Conservation (phyloP, 2,329 filamentous ascomycete genomes). For the Calonectria ilicicola region DNA sequence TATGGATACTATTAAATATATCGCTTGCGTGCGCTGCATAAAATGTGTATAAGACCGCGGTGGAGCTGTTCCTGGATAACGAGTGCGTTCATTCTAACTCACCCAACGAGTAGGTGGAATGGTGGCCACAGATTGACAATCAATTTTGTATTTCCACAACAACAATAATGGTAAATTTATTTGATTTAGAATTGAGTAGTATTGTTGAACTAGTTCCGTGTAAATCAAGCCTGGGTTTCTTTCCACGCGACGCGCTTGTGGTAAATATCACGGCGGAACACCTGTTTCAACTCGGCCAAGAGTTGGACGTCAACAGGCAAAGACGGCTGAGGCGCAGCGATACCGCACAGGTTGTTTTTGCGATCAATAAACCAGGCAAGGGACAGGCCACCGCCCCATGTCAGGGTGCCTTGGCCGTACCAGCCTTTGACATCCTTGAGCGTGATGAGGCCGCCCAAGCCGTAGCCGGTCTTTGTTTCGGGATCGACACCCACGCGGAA, state of each 20-base stretch:
- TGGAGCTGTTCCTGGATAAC: too few relatives aligned
- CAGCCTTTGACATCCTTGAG: conserved; percentile 56
- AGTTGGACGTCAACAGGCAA: conserved; percentile 45
- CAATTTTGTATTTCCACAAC: too few relatives aligned
- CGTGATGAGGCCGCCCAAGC: conserved; percentile 55
- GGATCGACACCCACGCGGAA: conserved; percentile 50
- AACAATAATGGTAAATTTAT: too few relatives aligned
- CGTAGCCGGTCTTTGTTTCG: conserved; percentile 50
- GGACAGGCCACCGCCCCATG: conserved; percentile 60
- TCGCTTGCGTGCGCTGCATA: too few relatives aligned
- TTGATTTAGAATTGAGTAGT: too few relatives aligned
- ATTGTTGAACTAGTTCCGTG: neutral
- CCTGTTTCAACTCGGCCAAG: conserved; percentile 52
- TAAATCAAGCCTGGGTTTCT: neutral
- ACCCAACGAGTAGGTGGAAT: too few relatives aligned
- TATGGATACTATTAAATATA: too few relatives aligned
- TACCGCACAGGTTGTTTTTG: conserved; percentile 58
- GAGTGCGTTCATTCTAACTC: too few relatives aligned
- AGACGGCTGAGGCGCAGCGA: conserved; percentile 53
- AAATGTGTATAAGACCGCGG: too few relatives aligned
- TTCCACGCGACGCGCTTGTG: conserved; percentile 44
- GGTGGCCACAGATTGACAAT: too few relatives aligned
- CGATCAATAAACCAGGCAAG: conserved; percentile 63
- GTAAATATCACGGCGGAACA: conserved; percentile 57
- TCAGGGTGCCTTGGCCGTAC: conserved; percentile 56